A percentile compares a stretch with the other conserved stretches of the same genome.
Evolutionary conservation across 2,329 filamentous ascomycete species (phyloP).

Genomic region (Amylocarpus encephaloides): DNA sequence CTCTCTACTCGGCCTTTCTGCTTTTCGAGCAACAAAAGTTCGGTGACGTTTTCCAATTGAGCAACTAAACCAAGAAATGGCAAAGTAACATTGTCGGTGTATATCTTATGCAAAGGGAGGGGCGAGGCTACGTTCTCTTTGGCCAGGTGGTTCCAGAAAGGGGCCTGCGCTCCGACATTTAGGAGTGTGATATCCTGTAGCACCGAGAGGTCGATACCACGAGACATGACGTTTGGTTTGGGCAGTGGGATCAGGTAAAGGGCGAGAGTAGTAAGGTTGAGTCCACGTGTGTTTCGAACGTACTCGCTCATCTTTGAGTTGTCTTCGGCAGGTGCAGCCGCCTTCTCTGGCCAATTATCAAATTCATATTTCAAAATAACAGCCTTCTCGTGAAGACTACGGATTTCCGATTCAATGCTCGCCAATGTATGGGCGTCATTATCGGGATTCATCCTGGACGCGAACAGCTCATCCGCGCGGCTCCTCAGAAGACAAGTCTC

Average conservation of each 20-base stretch:
- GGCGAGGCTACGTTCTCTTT: slow-evolving; percentile 47
- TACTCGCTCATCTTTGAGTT: slow-evolving; percentile 40
- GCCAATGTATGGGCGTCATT: slow-evolving; percentile 3
- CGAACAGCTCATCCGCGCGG: slow-evolving; percentile 19
- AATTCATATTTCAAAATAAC: slow-evolving; percentile 9
- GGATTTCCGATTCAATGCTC: slow-evolving; percentile 8
- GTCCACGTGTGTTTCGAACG: slow-evolving; percentile 50
- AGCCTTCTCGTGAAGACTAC: slow-evolving; percentile 4
- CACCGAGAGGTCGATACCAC: slow-evolving; percentile 49
- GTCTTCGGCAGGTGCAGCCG: background rate
- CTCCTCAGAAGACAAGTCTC: slow-evolving; percentile 16
- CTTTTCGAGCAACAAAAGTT: slow-evolving; percentile 53
- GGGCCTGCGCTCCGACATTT: slow-evolving; percentile 55
- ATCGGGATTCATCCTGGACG: slow-evolving; percentile 5
- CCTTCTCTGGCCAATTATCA: slow-evolving; percentile 8
- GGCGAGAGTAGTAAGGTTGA: slow-evolving; percentile 48
- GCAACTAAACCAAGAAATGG: slow-evolving; percentile 49
- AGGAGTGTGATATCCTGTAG: slow-evolving; percentile 54
- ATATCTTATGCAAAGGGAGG: slow-evolving; percentile 50
- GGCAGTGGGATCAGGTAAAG: slow-evolving; percentile 52
- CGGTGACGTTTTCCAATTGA: slow-evolving; percentile 47
- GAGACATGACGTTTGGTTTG: slow-evolving; percentile 49
- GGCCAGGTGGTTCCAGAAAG: slow-evolving; percentile 52
- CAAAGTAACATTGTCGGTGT: slow-evolving; percentile 55
- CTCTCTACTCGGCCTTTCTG: slow-evolving; percentile 46